Evolutionary conservation across 2,329 filamentous ascomycete genomes (phyloP), one percentile per base, ranked within the genome.

Genomic region (Rutstroemia sp.): DNA sequence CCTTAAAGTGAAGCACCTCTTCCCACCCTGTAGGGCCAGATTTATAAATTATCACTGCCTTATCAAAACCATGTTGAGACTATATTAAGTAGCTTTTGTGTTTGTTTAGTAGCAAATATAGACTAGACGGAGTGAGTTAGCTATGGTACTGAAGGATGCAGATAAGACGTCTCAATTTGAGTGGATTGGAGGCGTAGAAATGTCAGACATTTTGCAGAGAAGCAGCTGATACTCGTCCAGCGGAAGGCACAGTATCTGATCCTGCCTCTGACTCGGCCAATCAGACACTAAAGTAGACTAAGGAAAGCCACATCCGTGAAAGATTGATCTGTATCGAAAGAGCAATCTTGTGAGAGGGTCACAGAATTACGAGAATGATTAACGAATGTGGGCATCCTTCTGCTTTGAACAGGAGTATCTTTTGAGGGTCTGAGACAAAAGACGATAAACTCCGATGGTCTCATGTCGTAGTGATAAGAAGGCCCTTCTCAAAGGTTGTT

Each of bases 371-470:
- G 41, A 44, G n/a, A 21, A 44, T 21, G 21, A 23, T 47, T 19
- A 46, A 12, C 21, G 19, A 47, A 16, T 47, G 16, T 16, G 19
- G 39, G 3, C 30, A 34, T 37, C 5, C 9, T 49, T 42, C 34
- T 23, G n/a, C 34, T 27, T 23, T 41, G 21, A 50, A 23, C 38
- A 56, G 44, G 19, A 45, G 39, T 54, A 49, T 39, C n/a, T 18
- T 46, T 21, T 7, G n/a, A 30, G 53, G 53, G 47, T 47, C 53
- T 56, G 53, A 56, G 53, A 56, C 47, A 56, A 51, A 48, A 56
- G 53, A 51, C 47, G 51, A 51, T 45, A 44, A n/a, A 51, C 19
- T 45, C 53, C 27, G 53, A 56, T 51, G 6, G 53, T 45, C 7
- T 16, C 5, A 56, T 51, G 53, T 51, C 47, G 45, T 46, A 18